Evolutionary conservation across 768 basidiomycete genomes (phyloP).

Genomic region (Naganishia vishniacii): DNA sequence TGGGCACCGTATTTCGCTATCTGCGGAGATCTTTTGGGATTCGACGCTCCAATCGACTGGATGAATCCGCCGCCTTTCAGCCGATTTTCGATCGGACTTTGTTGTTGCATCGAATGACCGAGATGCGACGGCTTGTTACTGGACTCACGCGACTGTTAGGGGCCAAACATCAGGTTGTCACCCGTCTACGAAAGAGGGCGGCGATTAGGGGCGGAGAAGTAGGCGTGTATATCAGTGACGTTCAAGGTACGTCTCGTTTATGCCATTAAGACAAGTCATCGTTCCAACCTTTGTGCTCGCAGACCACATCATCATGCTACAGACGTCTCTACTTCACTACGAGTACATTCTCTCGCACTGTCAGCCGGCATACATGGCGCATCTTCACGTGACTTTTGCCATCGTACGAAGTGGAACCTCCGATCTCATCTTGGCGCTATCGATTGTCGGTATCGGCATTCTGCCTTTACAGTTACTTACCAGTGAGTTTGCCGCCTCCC

Average conservation of each 20-base stretch:
- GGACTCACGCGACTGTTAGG: conserved; percentile 68
- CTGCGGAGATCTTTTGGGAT: conserved; percentile 11
- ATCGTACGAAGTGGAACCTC: conserved; percentile 62
- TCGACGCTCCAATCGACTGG: not conserved
- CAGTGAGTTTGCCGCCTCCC: conserved; percentile 40
- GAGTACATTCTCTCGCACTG: conserved; percentile 82
- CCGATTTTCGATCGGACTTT: conserved; percentile 47
- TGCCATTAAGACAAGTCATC: not conserved
- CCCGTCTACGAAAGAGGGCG: conserved; percentile 70
- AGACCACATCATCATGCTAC: conserved; percentile 87
- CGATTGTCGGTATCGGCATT: conserved; percentile 63
- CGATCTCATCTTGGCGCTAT: conserved; percentile 62
- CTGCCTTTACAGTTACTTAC: conserved; percentile 59
- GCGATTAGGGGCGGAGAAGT: conserved; percentile 57
- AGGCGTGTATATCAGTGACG: conserved; percentile 80
- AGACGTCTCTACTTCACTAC: conserved; percentile 75
- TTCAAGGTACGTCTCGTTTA: conserved; percentile 62
- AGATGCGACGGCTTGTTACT: conserved; percentile 70
- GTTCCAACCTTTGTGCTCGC: conserved; percentile 17
- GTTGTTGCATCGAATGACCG: conserved; percentile 71
- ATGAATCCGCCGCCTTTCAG: conserved; percentile 17
- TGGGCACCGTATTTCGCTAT: not conserved
- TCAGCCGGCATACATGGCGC: conserved; percentile 76
- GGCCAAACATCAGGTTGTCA: conserved; percentile 74
- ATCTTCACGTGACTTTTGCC: conserved; percentile 62